phyloP scores from a whole-genome alignment of 2,329 filamentous ascomycete genomes.

The Talaromyces atroroseus region DNA sequence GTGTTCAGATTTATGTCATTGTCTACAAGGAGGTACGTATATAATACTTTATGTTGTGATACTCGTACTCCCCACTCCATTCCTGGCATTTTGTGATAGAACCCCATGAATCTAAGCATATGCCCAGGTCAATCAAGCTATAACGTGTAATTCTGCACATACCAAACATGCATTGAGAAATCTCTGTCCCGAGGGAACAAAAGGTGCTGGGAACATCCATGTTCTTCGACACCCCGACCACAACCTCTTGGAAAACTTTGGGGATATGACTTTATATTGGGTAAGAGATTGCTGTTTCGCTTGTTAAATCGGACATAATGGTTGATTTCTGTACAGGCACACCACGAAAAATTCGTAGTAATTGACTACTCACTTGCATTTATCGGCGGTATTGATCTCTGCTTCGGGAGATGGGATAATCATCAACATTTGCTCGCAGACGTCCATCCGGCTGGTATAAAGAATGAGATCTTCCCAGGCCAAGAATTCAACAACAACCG shows the following conservation, averaged over 20 bases:
- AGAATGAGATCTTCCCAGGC: slow-evolving; percentile 83
- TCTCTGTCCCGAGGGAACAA: slow-evolving; percentile 74
- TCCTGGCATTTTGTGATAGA: not conserved
- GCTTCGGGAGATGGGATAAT: slow-evolving; percentile 90
- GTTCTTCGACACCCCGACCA: slow-evolving; percentile 63
- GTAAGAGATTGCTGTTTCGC: slow-evolving; percentile 21
- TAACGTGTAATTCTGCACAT: slow-evolving; percentile 89
- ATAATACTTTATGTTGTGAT: not conserved
- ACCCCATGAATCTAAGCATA: not conserved
- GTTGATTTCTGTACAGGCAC: slow-evolving; percentile 50
- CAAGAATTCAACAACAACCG: slow-evolving; percentile 99
- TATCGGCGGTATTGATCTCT: slow-evolving; percentile 89
- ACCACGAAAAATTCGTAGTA: slow-evolving; percentile 96
- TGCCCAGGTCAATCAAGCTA: slow-evolving; percentile 57
- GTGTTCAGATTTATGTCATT: slow-evolving; percentile 89
- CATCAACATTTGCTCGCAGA: slow-evolving; percentile 81
- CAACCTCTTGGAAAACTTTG: slow-evolving; percentile 67
- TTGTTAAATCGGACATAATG: not conserved
- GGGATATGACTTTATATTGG: slow-evolving; percentile 95
- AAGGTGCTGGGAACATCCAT: slow-evolving; percentile 37
- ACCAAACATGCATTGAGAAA: slow-evolving; percentile 79
- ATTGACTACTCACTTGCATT: slow-evolving; percentile 89
- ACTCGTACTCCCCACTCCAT: not conserved
- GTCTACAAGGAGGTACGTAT: slow-evolving; percentile 54
- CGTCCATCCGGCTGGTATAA: slow-evolving; percentile 75